phyloP scores from a whole-genome alignment of 2,329 filamentous ascomycete genomes.

The Cladophialophora carrionii region DNA sequence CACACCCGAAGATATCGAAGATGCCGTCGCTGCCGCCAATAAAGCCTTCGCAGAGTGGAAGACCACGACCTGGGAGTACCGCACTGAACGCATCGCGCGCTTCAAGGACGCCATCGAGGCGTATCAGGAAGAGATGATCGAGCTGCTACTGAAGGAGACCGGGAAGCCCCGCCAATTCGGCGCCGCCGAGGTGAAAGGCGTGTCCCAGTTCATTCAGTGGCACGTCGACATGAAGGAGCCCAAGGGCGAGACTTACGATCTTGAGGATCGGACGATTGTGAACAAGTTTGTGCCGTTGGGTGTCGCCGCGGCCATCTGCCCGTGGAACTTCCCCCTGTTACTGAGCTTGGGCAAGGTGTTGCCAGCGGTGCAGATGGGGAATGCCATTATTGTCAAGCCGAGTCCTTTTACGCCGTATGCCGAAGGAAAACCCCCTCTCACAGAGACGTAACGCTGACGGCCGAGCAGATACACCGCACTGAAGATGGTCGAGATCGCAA shows the following conservation, averaged over 20 bases:
- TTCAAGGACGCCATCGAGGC: slow-evolving; percentile 48
- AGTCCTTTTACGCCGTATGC: slow-evolving; percentile 44
- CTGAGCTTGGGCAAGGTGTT: slow-evolving; percentile 53
- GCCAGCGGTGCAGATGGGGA: slow-evolving; percentile 61
- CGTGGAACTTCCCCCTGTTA: slow-evolving; percentile 58
- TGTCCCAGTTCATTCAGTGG: slow-evolving; percentile 22
- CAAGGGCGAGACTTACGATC: slow-evolving; percentile 51
- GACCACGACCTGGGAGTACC: slow-evolving; percentile 50
- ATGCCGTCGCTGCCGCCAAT: slow-evolving; percentile 53
- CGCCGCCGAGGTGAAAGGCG: slow-evolving; percentile 7
- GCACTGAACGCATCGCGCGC: slow-evolving; percentile 48
- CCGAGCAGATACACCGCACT: slow-evolving; percentile 42
- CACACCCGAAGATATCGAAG: slow-evolving; percentile 49
- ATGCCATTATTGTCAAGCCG: slow-evolving; percentile 60
- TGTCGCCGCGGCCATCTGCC: slow-evolving; percentile 49
- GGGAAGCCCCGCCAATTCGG: slow-evolving; percentile 51
- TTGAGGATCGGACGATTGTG: slow-evolving; percentile 49
- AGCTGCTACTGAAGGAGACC: slow-evolving; percentile 54
- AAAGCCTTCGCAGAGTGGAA: slow-evolving; percentile 55
- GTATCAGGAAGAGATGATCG: slow-evolving; percentile 50
- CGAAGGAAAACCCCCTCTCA: neutral
- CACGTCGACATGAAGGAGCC: slow-evolving; percentile 40
- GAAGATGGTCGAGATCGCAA: slow-evolving; percentile 63
- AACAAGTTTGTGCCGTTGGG: slow-evolving; percentile 55
- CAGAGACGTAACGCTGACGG: neutral